Evolutionary conservation across 176 grass and related monocot species (phyloP), one percentile per base, ranked within the genome.

Genomic region (Neostapfia colusana): DNA sequence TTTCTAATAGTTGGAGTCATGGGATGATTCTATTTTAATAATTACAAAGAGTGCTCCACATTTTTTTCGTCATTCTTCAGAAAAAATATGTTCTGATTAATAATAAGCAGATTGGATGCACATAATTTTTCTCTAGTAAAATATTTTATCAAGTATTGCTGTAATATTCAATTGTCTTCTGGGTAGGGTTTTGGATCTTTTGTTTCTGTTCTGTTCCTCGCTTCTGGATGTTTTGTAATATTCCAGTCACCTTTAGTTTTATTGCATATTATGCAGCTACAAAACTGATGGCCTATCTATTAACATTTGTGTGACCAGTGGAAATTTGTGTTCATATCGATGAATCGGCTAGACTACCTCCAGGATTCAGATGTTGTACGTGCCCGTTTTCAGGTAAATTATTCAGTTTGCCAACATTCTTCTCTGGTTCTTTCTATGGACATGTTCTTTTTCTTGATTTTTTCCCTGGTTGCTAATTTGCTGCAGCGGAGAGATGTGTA

Each of bases 321-420:
- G 93, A 97, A 90, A 71, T 97, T 97, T 82, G 93, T 90, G 34
- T 93, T 90, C 66, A 76, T 97, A 79, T 88, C 93, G 14, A 88
- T 97, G 82, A 90, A 85, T 65, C 88, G 93, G 64, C 90, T 90
- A 37, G 93, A 97, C n/a, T 97, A 97, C 69, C 88, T 93, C 12
- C 35, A 90, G 75, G 93, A 97, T 77, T 86, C 87, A 65, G 93
- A 97, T 79, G 75, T 89, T 74, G 83, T 97, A 77, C 75, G 90
- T 63, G 64, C 64, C 26, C 77, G 88, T 64, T 97, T 97, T 74
- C 93, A 93, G 90, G 93, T 90, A 65, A 78, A 72, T 73, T 82
- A 53, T 78, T 54, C 7, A 79, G 53, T 64, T 64, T 74, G 23
- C 48, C 24, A 61, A 37, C 38, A 75, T 7, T 43, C 31, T 31